A percentile compares a stretch with the other conserved stretches of the same genome.
Conservation (phyloP, 2,329 filamentous ascomycete genomes). For the Trichoderma sp. region DNA sequence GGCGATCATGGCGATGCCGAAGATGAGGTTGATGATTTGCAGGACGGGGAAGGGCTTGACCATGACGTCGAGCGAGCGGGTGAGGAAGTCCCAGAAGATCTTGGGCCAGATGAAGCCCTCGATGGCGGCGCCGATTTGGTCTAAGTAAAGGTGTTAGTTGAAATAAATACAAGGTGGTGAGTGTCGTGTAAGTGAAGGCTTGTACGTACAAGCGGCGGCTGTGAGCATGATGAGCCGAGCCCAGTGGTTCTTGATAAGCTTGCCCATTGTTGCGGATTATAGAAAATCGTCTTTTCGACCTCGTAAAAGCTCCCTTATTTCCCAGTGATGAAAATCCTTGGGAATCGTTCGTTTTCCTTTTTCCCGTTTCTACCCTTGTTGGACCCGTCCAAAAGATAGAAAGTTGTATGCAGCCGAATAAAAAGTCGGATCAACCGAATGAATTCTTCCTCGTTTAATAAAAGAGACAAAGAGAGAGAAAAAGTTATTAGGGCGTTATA, state of each 20-base stretch:
- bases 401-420: constrained; percentile 12
- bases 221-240: constrained; percentile 90
- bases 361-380: not conserved
- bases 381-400: not conserved
- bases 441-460: not conserved
- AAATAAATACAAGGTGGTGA: no score
- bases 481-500: constrained; percentile 21
- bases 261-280: constrained; percentile 69
- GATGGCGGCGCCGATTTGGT: constrained; percentile 82
- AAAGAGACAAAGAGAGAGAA: constrained; percentile 32
- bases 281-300: not conserved
- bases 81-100: constrained; percentile 96
- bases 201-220: constrained; percentile 69
- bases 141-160: constrained; percentile 52
- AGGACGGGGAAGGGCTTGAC: constrained; percentile 87
- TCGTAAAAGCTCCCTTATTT: not conserved
- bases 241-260: constrained; percentile 99
- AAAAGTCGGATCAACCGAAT: constrained; percentile 34
- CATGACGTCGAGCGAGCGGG: constrained; percentile 81
- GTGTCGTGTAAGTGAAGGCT: not conserved
- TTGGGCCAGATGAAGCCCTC: constrained; percentile 98
- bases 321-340: not conserved
- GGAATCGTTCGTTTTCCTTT: not conserved
- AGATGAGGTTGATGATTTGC: constrained; percentile 84
- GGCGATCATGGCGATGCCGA: constrained; percentile 75